Percentiles rank a stretch among this genome's conserved stretches.
These are phyloP conservation scores for Pistacia vera DNA, from an alignment of 345 rosid species.

Conservation along the genomic window DNA sequence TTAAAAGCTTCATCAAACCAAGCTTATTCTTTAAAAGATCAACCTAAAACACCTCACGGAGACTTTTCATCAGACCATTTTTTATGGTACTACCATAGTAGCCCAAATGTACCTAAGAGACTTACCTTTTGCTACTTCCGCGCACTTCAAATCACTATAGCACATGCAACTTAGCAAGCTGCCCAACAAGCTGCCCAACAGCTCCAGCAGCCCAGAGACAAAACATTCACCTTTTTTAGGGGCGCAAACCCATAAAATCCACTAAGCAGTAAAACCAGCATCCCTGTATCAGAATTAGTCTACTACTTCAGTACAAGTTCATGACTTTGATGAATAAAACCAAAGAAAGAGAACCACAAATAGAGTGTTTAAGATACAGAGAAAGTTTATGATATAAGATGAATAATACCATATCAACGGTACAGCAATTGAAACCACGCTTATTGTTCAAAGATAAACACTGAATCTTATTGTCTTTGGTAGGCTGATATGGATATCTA, in stretches of 20 bases:
- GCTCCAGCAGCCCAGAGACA: constrained; percentile 78
- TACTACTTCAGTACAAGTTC: neutral
- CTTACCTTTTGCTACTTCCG: constrained; percentile 55
- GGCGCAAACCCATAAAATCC: constrained; percentile 64
- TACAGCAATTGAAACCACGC: too few relatives aligned
- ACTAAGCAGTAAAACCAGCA: constrained; percentile 80
- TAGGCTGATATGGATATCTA: too few relatives aligned
- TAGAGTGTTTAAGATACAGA: too few relatives aligned
- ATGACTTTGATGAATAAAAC: neutral
- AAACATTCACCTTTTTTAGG: constrained; percentile 62
- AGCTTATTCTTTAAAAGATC: constrained; percentile 57
- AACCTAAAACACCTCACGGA: constrained; percentile 41
- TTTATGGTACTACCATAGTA: neutral
- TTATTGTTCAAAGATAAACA: too few relatives aligned
- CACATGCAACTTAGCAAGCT: constrained; percentile 76
- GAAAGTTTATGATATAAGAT: too few relatives aligned
- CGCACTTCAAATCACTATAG: constrained; percentile 73
- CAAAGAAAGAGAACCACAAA: neutral
- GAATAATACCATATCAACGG: too few relatives aligned
- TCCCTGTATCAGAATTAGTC: constrained; percentile 41
- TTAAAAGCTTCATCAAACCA: constrained; percentile 83
- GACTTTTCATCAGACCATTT: neutral
- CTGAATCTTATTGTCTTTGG: too few relatives aligned
- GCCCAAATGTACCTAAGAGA: constrained; percentile 5
- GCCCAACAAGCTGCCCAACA: constrained; percentile 81